Base-by-base conservation (phyloP, 2,329 filamentous ascomycete species). In the Microsporum ferrugineum region DNA sequence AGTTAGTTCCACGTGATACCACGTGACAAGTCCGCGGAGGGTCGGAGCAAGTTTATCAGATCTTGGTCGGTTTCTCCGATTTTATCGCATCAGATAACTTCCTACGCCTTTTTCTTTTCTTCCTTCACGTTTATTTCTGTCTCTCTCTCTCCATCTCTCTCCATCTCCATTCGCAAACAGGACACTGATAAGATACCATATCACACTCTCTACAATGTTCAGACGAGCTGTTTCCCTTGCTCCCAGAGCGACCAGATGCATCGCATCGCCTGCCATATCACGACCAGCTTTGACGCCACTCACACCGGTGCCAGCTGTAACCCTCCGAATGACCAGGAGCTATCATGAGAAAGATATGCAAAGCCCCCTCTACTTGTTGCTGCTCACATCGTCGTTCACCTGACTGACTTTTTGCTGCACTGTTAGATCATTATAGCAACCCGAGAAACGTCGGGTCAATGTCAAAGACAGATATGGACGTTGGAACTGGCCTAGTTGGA, bases 401-500 rank as follows among this genome's bases (percentile, higher is more conserved):
- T 27, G 33, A 71, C 76, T 78, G 72, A 78, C 75, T 65, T 66
- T 33, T 67, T n/a, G 17, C 63, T 71, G 70, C 70, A 80, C 78
- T 88, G 66, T 81, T 95, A 66, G 89, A 95, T 74, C 89, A 92
- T 77, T 92, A 92, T 78, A 88, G 83, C 74, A 82, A 83, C 68
- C 88, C 88, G 33, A 84, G 88, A 66, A 91, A 91, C 78, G 88
- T 90, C 63, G 88, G 88, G 33, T 87, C 84, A 62, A 87, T 91
- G 84, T 76, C 81, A 74, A 95, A 95, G 80, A 83, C 83, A 65
- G 89, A 94, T 66, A 74, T 77, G 61, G 88, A 94, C 66, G 91
- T 96, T 64, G 91, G 91, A 67, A 95, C 91, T 17, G 91, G 91
- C 49, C 87, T 96, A 60, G 91, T 96, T 66, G 85, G 89, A 67